Evolutionary conservation across 129 eudicot genomes (phyloP).

Genomic region (Flaveria trinervia): DNA sequence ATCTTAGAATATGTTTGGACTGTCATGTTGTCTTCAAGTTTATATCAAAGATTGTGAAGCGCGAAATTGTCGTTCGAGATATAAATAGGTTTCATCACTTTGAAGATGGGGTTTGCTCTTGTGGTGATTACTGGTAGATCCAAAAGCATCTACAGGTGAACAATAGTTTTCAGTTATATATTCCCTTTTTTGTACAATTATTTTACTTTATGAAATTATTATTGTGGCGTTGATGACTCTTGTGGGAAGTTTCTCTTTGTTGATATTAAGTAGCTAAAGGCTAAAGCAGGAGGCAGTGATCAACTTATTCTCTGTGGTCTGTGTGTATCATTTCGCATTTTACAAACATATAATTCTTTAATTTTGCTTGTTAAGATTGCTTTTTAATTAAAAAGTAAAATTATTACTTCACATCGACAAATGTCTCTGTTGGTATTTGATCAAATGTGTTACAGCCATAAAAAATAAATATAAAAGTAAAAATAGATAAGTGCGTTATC

Average conservation of each 20-base stretch:
- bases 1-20: conserved; percentile 77
- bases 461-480: no score
- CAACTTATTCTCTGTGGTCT: no score
- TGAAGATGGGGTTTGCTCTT: conserved; percentile 65
- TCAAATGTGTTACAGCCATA: no score
- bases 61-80: conserved; percentile 76
- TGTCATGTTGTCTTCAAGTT: conserved; percentile 72
- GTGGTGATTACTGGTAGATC: conserved; percentile 77
- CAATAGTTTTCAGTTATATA: not conserved
- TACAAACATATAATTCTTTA: not conserved
- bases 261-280: no score
- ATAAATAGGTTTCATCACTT: conserved; percentile 84
- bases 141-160: conserved; percentile 2
- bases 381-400: no score
- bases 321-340: no score
- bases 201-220: conserved; percentile 14
- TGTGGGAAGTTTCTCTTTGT: not conserved
- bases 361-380: no score
- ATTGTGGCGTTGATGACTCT: conserved; percentile 13
- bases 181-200: conserved; percentile 5
- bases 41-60: conserved; percentile 54
- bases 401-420: not conserved
- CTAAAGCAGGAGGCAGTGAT: no score
- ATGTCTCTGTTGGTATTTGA: not conserved
- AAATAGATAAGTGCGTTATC: no score